A percentile compares a stretch with the other conserved stretches of the same genome.
These are phyloP conservation scores for Albifimbria verrucaria DNA, from an alignment of 2,329 filamentous ascomycete genomes.

Conservation along the genomic window DNA sequence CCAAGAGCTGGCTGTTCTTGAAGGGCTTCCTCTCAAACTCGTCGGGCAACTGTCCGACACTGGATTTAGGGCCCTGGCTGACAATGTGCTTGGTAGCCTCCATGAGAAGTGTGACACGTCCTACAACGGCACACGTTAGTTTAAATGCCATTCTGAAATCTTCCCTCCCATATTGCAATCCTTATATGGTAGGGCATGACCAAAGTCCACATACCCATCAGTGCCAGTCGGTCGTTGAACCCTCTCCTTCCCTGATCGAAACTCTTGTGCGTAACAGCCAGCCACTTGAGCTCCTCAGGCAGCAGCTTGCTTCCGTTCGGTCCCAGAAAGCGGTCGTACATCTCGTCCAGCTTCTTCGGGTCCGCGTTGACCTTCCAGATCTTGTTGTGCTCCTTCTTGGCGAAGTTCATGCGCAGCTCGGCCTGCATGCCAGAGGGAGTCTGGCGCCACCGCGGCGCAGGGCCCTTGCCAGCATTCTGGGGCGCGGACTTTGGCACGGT, in stretches of 20 bases:
- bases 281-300: slow-evolving; percentile 91
- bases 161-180: neutral
- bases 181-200: neutral
- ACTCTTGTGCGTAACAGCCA: slow-evolving; percentile 96
- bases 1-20: slow-evolving; percentile 64
- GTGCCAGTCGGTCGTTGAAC: slow-evolving; percentile 91
- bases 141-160: no score
- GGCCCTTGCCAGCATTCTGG: slow-evolving; percentile 4
- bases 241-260: slow-evolving; percentile 93
- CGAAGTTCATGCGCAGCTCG: slow-evolving; percentile 59
- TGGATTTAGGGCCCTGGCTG: slow-evolving; percentile 24
- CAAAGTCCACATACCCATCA: slow-evolving; percentile 63
- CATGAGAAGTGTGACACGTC: slow-evolving; percentile 34
- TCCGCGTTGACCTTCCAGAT: slow-evolving; percentile 72
- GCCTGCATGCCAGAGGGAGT: slow-evolving; percentile 70
- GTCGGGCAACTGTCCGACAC: slow-evolving; percentile 31
- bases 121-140: slow-evolving; percentile 13
- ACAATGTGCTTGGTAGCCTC: slow-evolving; percentile 36
- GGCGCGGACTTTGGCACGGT: neutral
- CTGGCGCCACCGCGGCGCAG: slow-evolving; percentile 62
- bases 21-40: slow-evolving; percentile 62
- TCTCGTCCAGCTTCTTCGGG: slow-evolving; percentile 68
- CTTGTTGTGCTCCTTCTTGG: slow-evolving; percentile 49
- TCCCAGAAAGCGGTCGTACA: slow-evolving; percentile 76
- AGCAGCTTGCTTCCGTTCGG: slow-evolving; percentile 68